Evolutionary conservation across 129 eudicot genomes (phyloP).

Genomic region (Smallanthus sonchifolius): DNA sequence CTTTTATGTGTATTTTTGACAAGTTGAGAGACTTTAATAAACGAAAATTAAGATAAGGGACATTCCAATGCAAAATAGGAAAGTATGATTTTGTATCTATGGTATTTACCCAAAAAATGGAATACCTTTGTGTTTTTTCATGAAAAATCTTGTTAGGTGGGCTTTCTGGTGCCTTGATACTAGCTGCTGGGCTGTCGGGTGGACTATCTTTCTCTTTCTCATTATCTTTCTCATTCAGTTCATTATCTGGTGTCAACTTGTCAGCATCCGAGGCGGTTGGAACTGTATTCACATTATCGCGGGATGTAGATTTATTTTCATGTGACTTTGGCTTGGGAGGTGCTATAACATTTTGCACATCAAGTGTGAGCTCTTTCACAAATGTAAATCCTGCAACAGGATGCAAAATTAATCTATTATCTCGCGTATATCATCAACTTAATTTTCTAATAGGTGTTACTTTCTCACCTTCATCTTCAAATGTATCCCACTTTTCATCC

Average conservation of each 20-base stretch:
- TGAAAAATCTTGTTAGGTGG: slow-evolving; percentile 37
- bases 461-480: slow-evolving; percentile 79
- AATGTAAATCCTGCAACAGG: slow-evolving; percentile 56
- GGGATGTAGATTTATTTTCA: slow-evolving; percentile 34
- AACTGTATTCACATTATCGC: slow-evolving; percentile 16
- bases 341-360: slow-evolving; percentile 79
- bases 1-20: background rate
- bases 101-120: background rate
- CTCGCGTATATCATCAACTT: background rate
- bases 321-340: slow-evolving; percentile 68
- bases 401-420: background rate
- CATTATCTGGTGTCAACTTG: slow-evolving; percentile 32
- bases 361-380: slow-evolving; percentile 88
- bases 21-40: background rate
- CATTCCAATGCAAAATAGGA: background rate
- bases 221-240: slow-evolving; percentile 25
- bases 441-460: background rate
- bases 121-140: slow-evolving; percentile 50
- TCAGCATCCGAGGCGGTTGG: slow-evolving; percentile 43
- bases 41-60: background rate
- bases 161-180: slow-evolving; percentile 45
- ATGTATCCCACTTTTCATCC: slow-evolving; percentile 87
- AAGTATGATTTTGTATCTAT: background rate
- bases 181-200: slow-evolving; percentile 57
- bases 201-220: slow-evolving; percentile 46